Percentiles rank a stretch among this genome's conserved stretches.
These are phyloP conservation scores for Chaetomium sp. DNA, from an alignment of 2,329 filamentous ascomycete genomes.

Conservation along the genomic window DNA sequence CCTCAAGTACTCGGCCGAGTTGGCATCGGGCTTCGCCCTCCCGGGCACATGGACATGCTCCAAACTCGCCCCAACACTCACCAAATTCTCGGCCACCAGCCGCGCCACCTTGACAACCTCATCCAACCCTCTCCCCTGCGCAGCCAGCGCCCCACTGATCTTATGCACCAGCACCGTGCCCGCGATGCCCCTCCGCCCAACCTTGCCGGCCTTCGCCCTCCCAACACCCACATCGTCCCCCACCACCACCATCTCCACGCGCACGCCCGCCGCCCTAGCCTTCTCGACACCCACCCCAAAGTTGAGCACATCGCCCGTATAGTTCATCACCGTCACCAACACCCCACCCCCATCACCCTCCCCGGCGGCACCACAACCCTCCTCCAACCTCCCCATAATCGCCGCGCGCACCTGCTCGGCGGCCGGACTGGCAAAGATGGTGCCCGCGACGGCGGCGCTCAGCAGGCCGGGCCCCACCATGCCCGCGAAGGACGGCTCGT, in stretches of 20 bases:
- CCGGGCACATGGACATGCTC: conserved; percentile 94
- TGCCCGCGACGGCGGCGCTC: conserved; percentile 79
- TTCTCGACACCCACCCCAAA: conserved; percentile 95
- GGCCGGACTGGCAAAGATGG: conserved; percentile 75
- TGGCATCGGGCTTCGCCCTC: conserved; percentile 51
- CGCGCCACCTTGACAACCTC: conserved; percentile 74
- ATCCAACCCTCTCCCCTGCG: conserved; percentile 65
- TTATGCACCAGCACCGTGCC: conserved; percentile 92
- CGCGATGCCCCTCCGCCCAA: conserved; percentile 86
- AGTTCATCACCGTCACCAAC: conserved; percentile 93
- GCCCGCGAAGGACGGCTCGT: conserved; percentile 84
- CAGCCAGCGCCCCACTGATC: conserved; percentile 81
- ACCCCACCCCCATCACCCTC: conserved; percentile 58
- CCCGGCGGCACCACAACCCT: conserved; percentile 47
- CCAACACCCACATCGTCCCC: conserved; percentile 92
- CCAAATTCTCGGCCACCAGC: conserved; percentile 72
- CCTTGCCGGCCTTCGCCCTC: conserved; percentile 79
- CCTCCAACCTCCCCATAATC: conserved; percentile 67
- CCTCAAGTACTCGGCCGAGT: conserved; percentile 51
- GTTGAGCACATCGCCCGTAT: conserved; percentile 86
- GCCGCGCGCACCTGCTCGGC: conserved; percentile 80
- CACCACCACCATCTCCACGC: conserved; percentile 87
- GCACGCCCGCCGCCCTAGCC: conserved; percentile 74
- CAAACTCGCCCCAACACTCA: conserved; percentile 82
- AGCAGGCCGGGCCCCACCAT: conserved; percentile 84